These are phyloP conservation scores for Candida sanyaensis DNA, from an alignment of 1,139 yeast genomes.

Conservation along the genomic window DNA sequence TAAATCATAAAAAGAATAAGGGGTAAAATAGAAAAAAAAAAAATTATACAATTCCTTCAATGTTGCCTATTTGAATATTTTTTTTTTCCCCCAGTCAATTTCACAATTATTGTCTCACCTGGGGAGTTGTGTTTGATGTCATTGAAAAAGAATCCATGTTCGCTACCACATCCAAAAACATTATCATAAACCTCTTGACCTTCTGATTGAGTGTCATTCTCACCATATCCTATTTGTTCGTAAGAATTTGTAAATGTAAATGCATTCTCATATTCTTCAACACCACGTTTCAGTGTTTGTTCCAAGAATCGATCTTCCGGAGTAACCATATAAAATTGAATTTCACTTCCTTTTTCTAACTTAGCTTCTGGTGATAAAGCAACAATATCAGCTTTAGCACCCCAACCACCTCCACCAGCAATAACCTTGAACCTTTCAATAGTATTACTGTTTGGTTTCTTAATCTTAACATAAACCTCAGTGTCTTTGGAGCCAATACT, in stretches of 20 bases:
- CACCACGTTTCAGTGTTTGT: background rate
- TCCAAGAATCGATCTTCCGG: conserved; percentile 29
- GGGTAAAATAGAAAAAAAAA: too few species aligned
- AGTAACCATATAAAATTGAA: conserved; percentile 51
- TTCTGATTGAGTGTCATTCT: background rate
- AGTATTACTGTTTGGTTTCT: conserved; percentile 17
- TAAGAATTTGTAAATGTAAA: conserved; percentile 34
- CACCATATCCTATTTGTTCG: conserved; percentile 27
- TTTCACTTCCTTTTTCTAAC: conserved; percentile 42
- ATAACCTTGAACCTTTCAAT: conserved; percentile 46
- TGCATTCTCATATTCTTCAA: conserved; percentile 9
- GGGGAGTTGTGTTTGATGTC: conserved; percentile 42
- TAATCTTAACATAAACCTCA: conserved; percentile 46
- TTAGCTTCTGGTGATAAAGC: conserved; percentile 60
- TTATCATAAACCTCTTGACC: conserved; percentile 19
- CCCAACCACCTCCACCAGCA: conserved; percentile 73
- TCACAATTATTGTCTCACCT: conserved; percentile 34
- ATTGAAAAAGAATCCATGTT: conserved; percentile 42
- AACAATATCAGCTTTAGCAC: conserved; percentile 58
- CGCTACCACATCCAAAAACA: conserved; percentile 50
- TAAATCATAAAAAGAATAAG: background rate
- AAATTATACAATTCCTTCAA: background rate
- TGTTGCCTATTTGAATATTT: background rate
- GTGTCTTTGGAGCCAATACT: conserved; percentile 47
- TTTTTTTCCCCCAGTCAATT: conserved; percentile 1